Percentiles rank a stretch among this genome's conserved stretches.
phyloP scores from a whole-genome alignment of 345 rosid species.

The Dovyalis caffra region DNA sequence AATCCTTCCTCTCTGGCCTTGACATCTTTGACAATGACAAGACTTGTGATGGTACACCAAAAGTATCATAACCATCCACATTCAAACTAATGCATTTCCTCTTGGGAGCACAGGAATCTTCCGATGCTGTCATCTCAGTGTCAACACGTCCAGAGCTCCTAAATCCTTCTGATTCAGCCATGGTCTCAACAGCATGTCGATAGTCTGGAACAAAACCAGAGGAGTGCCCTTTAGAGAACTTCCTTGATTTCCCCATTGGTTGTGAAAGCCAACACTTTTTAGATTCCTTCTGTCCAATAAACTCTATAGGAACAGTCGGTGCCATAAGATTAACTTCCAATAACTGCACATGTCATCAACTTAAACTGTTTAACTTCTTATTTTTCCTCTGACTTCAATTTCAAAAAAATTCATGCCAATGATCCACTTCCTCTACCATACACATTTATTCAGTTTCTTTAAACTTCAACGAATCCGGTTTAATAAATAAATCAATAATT shows the following conservation, averaged over 20 bases:
- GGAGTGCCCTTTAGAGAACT: constrained; percentile 59
- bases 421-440: background rate
- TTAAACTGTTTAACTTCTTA: background rate
- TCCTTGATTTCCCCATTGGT: constrained; percentile 69
- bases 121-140: constrained; percentile 53
- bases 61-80: constrained; percentile 42
- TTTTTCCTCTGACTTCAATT: constrained; percentile 1
- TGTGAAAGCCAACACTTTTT: constrained; percentile 33
- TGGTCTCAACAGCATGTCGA: constrained; percentile 53
- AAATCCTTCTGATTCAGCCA: constrained; percentile 69
- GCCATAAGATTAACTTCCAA: constrained; percentile 54
- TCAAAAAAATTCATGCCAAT: background rate
- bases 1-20: constrained; percentile 52
- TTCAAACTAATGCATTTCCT: constrained; percentile 61
- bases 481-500: background rate
- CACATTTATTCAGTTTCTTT: background rate
- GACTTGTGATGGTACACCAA: constrained; percentile 54
- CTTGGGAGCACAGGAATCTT: constrained; percentile 51
- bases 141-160: constrained; percentile 63
- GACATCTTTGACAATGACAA: constrained; percentile 63
- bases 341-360: constrained; percentile 56
- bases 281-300: constrained; percentile 48
- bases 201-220: constrained; percentile 63
- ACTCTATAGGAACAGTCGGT: constrained; percentile 62
- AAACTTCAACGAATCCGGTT: background rate